Conservation (phyloP, 2,329 filamentous ascomycete species). For the Coniochaeta prunicola region DNA sequence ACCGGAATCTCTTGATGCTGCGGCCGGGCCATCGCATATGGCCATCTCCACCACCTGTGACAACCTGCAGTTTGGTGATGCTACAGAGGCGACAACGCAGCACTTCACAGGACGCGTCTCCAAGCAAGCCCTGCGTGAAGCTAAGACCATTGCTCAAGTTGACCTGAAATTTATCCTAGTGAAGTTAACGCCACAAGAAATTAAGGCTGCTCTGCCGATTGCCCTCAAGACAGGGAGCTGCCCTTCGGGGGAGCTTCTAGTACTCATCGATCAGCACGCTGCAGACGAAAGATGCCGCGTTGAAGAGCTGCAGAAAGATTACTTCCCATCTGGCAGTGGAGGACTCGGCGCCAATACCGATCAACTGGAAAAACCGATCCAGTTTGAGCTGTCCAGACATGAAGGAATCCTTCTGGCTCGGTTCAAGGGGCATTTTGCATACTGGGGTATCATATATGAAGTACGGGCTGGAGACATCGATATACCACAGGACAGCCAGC, state of each 20-base stretch:
- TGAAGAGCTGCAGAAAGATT: constrained; percentile 58
- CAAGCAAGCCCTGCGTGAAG: constrained; percentile 49
- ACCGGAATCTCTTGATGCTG: constrained; percentile 11
- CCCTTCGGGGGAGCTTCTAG: constrained; percentile 35
- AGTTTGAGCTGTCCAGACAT: constrained; percentile 54
- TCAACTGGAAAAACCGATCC: constrained; percentile 43
- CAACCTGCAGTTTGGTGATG: constrained; percentile 4
- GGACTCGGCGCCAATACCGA: constrained; percentile 15
- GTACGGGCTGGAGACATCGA: background rate
- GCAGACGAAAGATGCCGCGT: constrained; percentile 83
- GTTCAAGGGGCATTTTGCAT: constrained; percentile 49
- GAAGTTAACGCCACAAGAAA: constrained; percentile 34
- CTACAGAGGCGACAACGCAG: constrained; percentile 11
- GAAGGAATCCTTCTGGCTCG: constrained; percentile 54
- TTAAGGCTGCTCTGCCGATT: background rate
- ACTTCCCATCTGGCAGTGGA: constrained; percentile 28
- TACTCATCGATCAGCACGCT: constrained; percentile 89
- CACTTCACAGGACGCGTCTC: constrained; percentile 45
- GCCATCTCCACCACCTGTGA: background rate
- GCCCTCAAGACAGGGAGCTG: background rate
- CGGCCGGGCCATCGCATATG: background rate
- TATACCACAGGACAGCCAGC: too few species aligned
- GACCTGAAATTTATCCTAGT: constrained; percentile 84
- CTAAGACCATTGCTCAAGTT: constrained; percentile 71
- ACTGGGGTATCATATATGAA: constrained; percentile 71